Conservation (phyloP, 2,329 filamentous ascomycete species). For the Decorospora gaudefroyi region DNA sequence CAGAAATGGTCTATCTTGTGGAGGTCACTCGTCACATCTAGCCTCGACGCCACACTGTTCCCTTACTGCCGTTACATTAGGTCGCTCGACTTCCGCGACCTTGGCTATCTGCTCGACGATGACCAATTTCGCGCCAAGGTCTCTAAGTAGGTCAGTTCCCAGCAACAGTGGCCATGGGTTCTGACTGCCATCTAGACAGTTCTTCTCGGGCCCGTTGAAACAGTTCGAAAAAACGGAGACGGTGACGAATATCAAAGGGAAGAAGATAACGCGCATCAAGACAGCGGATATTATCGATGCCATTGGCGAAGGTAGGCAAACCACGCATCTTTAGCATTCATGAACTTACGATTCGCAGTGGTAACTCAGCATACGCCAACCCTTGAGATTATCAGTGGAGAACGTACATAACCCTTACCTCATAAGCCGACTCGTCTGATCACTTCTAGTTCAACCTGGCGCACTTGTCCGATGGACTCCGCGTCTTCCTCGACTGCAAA, state of each 20-base stretch:
- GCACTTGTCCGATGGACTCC: constrained; percentile 64
- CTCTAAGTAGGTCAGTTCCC: constrained; percentile 52
- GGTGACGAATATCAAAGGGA: constrained; percentile 30
- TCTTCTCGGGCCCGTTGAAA: constrained; percentile 57
- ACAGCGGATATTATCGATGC: constrained; percentile 52
- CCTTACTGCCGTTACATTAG: constrained; percentile 72
- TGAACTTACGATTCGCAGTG: constrained; percentile 37
- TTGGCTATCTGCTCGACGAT: constrained; percentile 63
- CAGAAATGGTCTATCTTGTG: constrained; percentile 67
- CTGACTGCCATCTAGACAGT: constrained; percentile 47
- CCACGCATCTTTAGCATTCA: constrained; percentile 1
- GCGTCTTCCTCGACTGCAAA: constrained; percentile 61
- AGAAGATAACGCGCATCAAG: constrained; percentile 46
- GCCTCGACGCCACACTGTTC: constrained; percentile 64
- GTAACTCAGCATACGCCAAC: constrained; percentile 55
- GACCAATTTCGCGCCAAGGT: constrained; percentile 63
- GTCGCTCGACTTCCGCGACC: constrained; percentile 65
- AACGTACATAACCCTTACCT: constrained; percentile 42
- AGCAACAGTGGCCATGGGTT: neutral
- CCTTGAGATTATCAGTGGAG: constrained; percentile 64
- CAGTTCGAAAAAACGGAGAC: constrained; percentile 48
- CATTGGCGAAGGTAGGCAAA: constrained; percentile 54
- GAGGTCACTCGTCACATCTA: constrained; percentile 70
- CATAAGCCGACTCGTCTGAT: constrained; percentile 13
- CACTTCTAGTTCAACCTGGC: constrained; percentile 52